phyloP scores from a whole-genome alignment of 495 filamentous ascomycete species.

The Hypoxylon crocopeplum region DNA sequence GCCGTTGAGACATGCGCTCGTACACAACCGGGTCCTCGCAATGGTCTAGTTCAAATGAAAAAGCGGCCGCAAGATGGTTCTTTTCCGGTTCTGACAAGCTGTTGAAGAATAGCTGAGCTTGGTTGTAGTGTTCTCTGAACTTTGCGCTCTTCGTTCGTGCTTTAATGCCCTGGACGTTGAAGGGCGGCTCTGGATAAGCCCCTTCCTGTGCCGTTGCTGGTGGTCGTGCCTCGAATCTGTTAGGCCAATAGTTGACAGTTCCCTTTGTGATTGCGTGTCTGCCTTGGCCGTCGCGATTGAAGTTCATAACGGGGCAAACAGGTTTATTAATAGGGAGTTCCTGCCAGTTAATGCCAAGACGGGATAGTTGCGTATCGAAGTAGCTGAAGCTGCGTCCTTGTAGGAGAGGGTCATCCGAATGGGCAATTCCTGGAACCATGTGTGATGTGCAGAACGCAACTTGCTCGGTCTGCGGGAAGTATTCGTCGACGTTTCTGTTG shows the following conservation, averaged over 20 bases:
- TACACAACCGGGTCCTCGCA: conserved; percentile 88
- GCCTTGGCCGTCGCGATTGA: conserved; percentile 76
- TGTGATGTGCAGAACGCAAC: conserved; percentile 87
- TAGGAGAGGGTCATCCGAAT: conserved; percentile 83
- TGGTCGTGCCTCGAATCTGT: conserved; percentile 70
- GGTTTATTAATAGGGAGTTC: conserved; percentile 84
- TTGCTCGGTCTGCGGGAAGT: conserved; percentile 84
- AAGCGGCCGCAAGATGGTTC: conserved; percentile 69
- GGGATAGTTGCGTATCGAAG: conserved; percentile 83
- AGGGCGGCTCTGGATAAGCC: conserved; percentile 72
- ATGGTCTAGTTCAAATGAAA: conserved; percentile 87
- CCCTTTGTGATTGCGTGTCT: conserved; percentile 64
- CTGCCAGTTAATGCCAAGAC: conserved; percentile 84
- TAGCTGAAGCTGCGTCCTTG: conserved; percentile 89
- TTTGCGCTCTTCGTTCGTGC: conserved; percentile 73
- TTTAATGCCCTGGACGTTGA: conserved; percentile 73
- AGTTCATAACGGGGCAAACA: conserved; percentile 79
- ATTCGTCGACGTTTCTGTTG: conserved; percentile 85
- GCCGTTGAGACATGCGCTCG: conserved; percentile 70
- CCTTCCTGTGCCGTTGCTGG: conserved; percentile 66
- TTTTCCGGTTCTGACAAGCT: conserved; percentile 75
- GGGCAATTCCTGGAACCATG: conserved; percentile 85
- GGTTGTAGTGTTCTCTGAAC: conserved; percentile 80
- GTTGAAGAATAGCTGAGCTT: conserved; percentile 82
- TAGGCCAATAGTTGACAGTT: conserved; percentile 89